Percentiles rank a stretch among this genome's conserved stretches.
phyloP scores from a whole-genome alignment of 2,329 filamentous ascomycete genomes.

The Zarea fungicola region DNA sequence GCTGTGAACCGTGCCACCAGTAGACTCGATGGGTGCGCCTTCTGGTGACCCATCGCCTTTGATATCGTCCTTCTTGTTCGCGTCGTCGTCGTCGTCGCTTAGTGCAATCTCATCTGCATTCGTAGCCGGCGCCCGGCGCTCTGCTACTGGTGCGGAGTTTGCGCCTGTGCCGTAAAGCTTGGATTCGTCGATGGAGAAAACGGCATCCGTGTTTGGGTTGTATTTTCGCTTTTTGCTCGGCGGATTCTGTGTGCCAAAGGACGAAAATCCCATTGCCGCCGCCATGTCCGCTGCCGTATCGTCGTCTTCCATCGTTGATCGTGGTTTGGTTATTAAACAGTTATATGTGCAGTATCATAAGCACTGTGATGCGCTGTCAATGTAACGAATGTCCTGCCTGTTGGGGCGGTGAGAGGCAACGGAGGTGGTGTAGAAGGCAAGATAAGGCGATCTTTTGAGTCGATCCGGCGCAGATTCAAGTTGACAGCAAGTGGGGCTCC shows the following conservation, averaged over 20 bases:
- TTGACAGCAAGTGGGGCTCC: not conserved
- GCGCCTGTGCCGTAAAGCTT: conserved; percentile 28
- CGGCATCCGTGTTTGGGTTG: conserved; percentile 50
- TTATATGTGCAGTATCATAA: not conserved
- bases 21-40: not conserved
- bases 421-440: not conserved
- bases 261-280: conserved; percentile 66
- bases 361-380: not conserved
- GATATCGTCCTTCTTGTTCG: conserved; percentile 1
- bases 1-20: conserved; percentile 18
- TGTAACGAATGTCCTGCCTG: not conserved
- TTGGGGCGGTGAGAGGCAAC: conserved; percentile 2
- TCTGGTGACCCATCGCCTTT: not conserved
- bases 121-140: conserved; percentile 13
- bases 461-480: not conserved
- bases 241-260: conserved; percentile 55
- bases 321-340: not conserved
- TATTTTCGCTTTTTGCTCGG: conserved; percentile 63
- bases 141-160: conserved; percentile 34
- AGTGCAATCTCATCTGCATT: conserved; percentile 45
- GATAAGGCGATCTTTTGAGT: not conserved
- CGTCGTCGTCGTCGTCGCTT: conserved; percentile 28
- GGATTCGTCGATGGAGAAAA: conserved; percentile 22
- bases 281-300: conserved; percentile 52
- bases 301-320: conserved; percentile 13